Percentiles rank a stretch among this genome's conserved stretches.
phyloP scores from a whole-genome alignment of 148 eudicot genomes.

The Euryodendron excelsum region DNA sequence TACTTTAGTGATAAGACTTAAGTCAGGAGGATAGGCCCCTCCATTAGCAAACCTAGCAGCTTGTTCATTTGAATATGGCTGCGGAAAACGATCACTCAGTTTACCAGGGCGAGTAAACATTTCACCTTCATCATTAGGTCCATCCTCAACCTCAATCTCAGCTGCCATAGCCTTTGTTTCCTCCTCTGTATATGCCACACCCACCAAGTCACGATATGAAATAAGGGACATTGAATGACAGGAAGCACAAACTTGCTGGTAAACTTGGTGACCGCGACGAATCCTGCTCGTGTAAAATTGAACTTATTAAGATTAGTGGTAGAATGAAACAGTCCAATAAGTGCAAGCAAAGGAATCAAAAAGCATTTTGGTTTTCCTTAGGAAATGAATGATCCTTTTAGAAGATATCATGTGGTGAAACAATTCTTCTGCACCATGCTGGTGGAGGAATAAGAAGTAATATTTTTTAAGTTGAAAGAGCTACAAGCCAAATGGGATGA shows the following conservation, averaged over 20 bases:
- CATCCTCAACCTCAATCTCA: constrained; percentile 95
- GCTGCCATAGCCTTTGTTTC: constrained; percentile 97
- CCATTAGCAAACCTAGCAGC: constrained; percentile 99
- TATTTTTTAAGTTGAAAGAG: not conserved
- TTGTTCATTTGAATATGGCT: constrained; percentile 86
- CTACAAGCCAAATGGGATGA: not conserved
- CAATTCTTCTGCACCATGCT: not conserved
- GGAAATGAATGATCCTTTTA: not conserved
- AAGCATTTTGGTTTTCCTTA: not conserved
- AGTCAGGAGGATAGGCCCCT: constrained; percentile 98
- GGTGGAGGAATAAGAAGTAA: not conserved
- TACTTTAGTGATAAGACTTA: constrained; percentile 92
- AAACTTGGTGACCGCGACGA: constrained; percentile 95
- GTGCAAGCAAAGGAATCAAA: not conserved
- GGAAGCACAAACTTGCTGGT: constrained; percentile 93
- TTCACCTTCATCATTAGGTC: constrained; percentile 99
- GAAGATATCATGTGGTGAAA: not conserved
- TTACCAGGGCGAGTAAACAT: constrained; percentile 98
- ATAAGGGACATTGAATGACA: constrained; percentile 87
- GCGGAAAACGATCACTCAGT: constrained; percentile 84
- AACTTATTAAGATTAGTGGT: not conserved
- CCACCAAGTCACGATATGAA: constrained; percentile 93
- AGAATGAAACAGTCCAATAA: not conserved
- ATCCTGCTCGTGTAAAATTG: constrained; percentile 48
- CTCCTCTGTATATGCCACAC: constrained; percentile 97